phyloP scores from a whole-genome alignment of 2,329 filamentous ascomycete species.

The Nigrograna mackinnonii region DNA sequence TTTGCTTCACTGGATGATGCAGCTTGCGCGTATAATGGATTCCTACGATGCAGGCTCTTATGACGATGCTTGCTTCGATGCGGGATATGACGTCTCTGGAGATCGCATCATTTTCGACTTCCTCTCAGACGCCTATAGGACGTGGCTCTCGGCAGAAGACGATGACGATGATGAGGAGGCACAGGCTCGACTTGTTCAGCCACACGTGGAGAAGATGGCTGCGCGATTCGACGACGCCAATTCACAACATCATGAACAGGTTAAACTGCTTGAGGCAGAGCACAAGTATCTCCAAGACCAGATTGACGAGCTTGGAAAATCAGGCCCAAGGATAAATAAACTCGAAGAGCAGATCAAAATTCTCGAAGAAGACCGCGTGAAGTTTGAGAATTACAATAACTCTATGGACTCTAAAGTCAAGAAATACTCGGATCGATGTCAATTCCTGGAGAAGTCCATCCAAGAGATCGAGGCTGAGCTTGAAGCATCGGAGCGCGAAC shows the following conservation, averaged over 20 bases:
- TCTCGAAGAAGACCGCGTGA: conserved; percentile 89
- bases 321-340: conserved; percentile 78
- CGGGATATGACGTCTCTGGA: conserved; percentile 82
- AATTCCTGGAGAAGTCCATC: conserved; percentile 84
- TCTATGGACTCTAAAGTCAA: conserved; percentile 82
- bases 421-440: conserved; percentile 81
- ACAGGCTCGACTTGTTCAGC: conserved; percentile 67
- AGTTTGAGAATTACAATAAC: conserved; percentile 94
- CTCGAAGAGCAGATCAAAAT: conserved; percentile 90
- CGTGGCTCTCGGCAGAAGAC: conserved; percentile 83
- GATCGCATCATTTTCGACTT: conserved; percentile 96
- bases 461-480: conserved; percentile 83
- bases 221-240: conserved; percentile 84
- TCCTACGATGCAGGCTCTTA: conserved; percentile 78
- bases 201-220: conserved; percentile 87
- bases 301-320: conserved; percentile 87
- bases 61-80: conserved; percentile 86
- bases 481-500: conserved; percentile 80
- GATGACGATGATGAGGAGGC: conserved; percentile 86
- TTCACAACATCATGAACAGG: conserved; percentile 79
- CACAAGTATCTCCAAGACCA: conserved; percentile 80
- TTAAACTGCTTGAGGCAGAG: conserved; percentile 84
- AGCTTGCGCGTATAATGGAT: conserved; percentile 91
- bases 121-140: conserved; percentile 83
- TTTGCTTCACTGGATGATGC: conserved; percentile 98